phyloP scores from a whole-genome alignment of 2,329 filamentous ascomycete species.

The Stagonosporopsis cucurbitacearum region DNA sequence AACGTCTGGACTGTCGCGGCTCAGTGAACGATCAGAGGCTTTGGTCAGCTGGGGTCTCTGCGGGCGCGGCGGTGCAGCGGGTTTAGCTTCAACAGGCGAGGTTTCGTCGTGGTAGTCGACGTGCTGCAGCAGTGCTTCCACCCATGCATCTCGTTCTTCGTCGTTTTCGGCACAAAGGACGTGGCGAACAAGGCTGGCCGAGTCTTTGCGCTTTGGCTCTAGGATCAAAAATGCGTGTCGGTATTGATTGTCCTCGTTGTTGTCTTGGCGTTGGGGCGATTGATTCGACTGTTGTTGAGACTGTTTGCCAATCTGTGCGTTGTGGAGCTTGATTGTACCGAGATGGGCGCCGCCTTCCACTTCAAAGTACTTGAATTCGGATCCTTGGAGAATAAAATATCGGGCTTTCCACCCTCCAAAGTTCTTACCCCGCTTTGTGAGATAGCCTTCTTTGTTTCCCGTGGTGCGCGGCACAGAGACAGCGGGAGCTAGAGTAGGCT shows the following conservation, averaged over 20 bases:
- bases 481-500: constrained; percentile 56
- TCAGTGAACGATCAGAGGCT: constrained; percentile 35
- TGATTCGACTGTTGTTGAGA: constrained; percentile 66
- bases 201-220: constrained; percentile 96
- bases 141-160: constrained; percentile 89
- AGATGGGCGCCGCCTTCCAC: constrained; percentile 87
- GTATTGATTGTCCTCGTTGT: constrained; percentile 91
- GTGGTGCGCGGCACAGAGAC: constrained; percentile 56
- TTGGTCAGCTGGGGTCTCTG: constrained; percentile 51
- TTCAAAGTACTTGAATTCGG: constrained; percentile 87
- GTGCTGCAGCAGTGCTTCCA: constrained; percentile 86
- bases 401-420: constrained; percentile 98
- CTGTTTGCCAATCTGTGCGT: constrained; percentile 94
- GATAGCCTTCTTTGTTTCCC: constrained; percentile 83
- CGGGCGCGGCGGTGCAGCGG: constrained; percentile 27
- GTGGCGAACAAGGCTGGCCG: constrained; percentile 84
- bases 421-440: constrained; percentile 97
- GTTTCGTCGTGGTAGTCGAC: constrained; percentile 71
- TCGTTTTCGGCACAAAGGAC: constrained; percentile 97
- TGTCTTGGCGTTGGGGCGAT: constrained; percentile 68
- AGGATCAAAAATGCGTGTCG: constrained; percentile 94
- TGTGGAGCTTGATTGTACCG: constrained; percentile 89
- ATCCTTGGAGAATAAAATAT: constrained; percentile 72
- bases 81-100: constrained; percentile 55
- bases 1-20: constrained; percentile 50